Base-by-base conservation (phyloP, 805 yeast genomes). In the Pichia insulana region DNA sequence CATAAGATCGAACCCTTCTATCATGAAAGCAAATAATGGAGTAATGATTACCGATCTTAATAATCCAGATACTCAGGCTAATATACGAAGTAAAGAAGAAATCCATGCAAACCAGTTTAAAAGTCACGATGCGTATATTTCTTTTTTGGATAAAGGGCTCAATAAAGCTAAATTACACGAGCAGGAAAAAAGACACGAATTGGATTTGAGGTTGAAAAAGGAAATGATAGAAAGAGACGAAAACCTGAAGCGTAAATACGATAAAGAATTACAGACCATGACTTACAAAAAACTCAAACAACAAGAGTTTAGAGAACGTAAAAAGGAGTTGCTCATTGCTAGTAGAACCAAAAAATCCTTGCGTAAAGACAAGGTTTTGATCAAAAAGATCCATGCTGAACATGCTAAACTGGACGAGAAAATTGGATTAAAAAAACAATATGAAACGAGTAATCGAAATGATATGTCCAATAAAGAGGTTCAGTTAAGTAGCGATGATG, bases 141-240 rank as follows among this genome's bases (percentile, higher is more conserved):
- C 78, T 3, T 76, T 75, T 49, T 74, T 69, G 50, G 69, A 73
- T 50, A 62, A 65, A 27, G 76, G 65, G 48, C 66, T 65, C 10
- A 70, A 72, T 54, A 76, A 80, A 1, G 71, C 69, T 18, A 53
- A 68, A 3, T 43, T 74, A 25, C 59, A 53, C 4, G 68, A 68
- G 39, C 55, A 70, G n/a, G 62, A 61, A 17, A 53, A 65, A 49
- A 60, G 66, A 53, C 52, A 58, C 39, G 63, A 65, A 44, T 57
- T 52, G 42, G 56, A 59, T 34, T 62, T 73, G 39, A 63, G 67
- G n/a, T 50, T 63, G 9, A 69, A 66, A 37, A 57, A 50, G 30
- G 68, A 62, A 20, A 56, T 46, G 30, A 51, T 55, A 5, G 46
- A 26, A 37, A 36, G 27, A 22, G 45, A 50, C 34, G n/a, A 25